Evolutionary conservation across 257 asterid species (phyloP).

Genomic region (Plantago elongata): DNA sequence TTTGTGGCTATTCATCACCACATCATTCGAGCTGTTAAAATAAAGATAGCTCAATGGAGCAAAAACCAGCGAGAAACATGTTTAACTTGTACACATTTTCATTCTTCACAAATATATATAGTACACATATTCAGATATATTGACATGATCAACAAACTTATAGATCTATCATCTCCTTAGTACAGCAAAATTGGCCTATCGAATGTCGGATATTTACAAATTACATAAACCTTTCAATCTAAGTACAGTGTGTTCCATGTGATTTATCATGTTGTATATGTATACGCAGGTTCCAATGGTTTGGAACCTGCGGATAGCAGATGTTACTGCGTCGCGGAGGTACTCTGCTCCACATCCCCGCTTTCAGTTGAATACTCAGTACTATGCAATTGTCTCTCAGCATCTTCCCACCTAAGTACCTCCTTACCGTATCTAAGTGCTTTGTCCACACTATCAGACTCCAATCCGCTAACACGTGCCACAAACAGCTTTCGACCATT

Average conservation of each 20-base stretch:
- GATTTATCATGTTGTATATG: too few species aligned
- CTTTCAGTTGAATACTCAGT: slow-evolving; percentile 53
- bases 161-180: too few species aligned
- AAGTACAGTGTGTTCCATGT: background rate
- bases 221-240: background rate
- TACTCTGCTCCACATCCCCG: slow-evolving; percentile 61
- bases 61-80: too few species aligned
- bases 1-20: too few species aligned
- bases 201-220: background rate
- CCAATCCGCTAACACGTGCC: slow-evolving; percentile 58
- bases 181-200: too few species aligned
- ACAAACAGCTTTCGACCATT: slow-evolving; percentile 60
- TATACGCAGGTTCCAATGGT: too few species aligned
- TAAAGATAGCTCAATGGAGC: too few species aligned
- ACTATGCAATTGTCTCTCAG: slow-evolving; percentile 29
- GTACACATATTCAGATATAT: slow-evolving; percentile 1
- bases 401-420: slow-evolving; percentile 64
- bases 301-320: too few species aligned
- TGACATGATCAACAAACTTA: slow-evolving; percentile 3
- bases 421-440: slow-evolving; percentile 60
- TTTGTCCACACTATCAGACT: slow-evolving; percentile 57
- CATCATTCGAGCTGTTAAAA: too few species aligned
- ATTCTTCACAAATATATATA: background rate
- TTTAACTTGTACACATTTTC: too few species aligned
- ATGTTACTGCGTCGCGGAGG: slow-evolving; percentile 30